Evolutionary conservation across 495 filamentous ascomycete species (phyloP).

Genomic region (Thermochaetoides thermophila): DNA sequence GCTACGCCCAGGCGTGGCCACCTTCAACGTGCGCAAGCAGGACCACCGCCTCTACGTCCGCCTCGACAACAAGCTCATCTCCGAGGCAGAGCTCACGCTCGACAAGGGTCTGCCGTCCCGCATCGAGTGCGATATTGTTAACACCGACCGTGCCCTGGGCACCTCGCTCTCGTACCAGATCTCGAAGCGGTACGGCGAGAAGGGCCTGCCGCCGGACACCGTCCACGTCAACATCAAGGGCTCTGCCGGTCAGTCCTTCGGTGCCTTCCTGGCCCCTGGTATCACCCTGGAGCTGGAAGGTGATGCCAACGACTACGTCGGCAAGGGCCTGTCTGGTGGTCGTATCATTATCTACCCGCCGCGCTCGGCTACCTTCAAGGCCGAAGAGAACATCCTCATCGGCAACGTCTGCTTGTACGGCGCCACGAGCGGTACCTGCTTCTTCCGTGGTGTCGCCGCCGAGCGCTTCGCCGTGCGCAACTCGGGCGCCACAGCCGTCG

Average conservation of each 20-base stretch:
- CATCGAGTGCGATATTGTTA: constrained; percentile 96
- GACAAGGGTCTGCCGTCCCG: constrained; percentile 91
- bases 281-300: constrained; percentile 95
- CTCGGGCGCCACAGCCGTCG: constrained; percentile 90
- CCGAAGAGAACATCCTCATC: constrained; percentile 93
- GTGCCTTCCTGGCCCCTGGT: constrained; percentile 87
- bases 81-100: constrained; percentile 89
- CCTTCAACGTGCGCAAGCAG: constrained; percentile 98
- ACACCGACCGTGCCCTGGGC: constrained; percentile 91
- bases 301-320: constrained; percentile 96
- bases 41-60: constrained; percentile 88
- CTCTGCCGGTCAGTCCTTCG: constrained; percentile 97
- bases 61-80: constrained; percentile 96
- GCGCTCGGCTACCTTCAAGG: constrained; percentile 84
- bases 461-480: constrained; percentile 98
- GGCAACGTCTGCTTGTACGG: constrained; percentile 98
- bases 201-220: constrained; percentile 82
- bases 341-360: constrained; percentile 94
- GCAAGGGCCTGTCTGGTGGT: constrained; percentile 92
- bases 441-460: constrained; percentile 95
- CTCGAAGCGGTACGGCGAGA: constrained; percentile 82
- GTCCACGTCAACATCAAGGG: constrained; percentile 96
- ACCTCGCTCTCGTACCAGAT: constrained; percentile 95
- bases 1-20: constrained; percentile 89
- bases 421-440: constrained; percentile 83